These are phyloP conservation scores for Leptoxyphium fumago DNA, from an alignment of 2,329 filamentous ascomycete genomes.

Conservation along the genomic window DNA sequence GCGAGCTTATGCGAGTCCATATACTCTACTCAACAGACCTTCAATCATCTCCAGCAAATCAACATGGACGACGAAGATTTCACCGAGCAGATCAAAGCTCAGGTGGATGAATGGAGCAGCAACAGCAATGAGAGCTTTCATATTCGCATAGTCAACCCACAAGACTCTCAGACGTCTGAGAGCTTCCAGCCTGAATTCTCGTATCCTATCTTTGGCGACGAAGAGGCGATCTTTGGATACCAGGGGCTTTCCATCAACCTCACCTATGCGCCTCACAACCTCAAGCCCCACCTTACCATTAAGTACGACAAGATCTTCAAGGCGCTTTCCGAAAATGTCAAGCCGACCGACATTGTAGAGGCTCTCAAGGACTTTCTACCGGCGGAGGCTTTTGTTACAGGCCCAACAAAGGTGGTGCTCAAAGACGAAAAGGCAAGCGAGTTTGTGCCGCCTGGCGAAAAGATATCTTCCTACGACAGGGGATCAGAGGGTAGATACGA, in stretches of 20 bases:
- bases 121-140: conserved; percentile 48
- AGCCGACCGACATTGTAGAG: conserved; percentile 53
- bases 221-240: conserved; percentile 84
- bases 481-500: conserved; percentile 53
- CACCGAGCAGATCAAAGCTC: neutral
- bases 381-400: conserved; percentile 34
- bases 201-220: conserved; percentile 85
- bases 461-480: conserved; percentile 48
- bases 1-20: too few relatives aligned
- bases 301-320: conserved; percentile 59
- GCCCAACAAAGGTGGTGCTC: conserved; percentile 4
- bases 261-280: conserved; percentile 54
- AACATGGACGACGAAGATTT: neutral
- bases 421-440: conserved; percentile 31
- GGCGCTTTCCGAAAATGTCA: conserved; percentile 46
- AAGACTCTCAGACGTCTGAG: conserved; percentile 22
- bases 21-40: too few relatives aligned
- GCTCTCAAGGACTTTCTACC: conserved; percentile 54
- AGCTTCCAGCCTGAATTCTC: conserved; percentile 80
- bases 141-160: conserved; percentile 43
- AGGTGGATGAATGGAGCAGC: conserved; percentile 32
- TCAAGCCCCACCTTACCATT: conserved; percentile 62
- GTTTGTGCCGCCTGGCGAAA: conserved; percentile 62
- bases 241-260: conserved; percentile 64
- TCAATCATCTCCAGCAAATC: too few relatives aligned